These are phyloP conservation scores for Ceratocystiopsis sp. DNA, from an alignment of 2,329 filamentous ascomycete species.

Conservation along the genomic window DNA sequence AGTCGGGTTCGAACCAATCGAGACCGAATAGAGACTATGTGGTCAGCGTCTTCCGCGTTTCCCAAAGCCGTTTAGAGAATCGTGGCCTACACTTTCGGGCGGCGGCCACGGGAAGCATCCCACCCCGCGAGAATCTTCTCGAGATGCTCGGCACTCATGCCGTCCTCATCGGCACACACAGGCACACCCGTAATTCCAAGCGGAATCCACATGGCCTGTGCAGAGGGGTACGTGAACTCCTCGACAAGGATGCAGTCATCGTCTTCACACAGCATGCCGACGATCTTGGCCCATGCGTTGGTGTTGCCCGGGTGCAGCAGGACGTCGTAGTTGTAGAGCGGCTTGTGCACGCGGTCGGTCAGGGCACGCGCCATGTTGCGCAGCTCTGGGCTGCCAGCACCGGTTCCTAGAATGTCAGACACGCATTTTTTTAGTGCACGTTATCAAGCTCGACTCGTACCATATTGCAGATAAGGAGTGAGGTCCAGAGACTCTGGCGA, in stretches of 20 bases:
- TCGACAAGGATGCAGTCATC: constrained; percentile 15
- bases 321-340: constrained; percentile 9
- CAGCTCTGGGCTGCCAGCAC: constrained; percentile 2
- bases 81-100: constrained; percentile 2
- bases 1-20: constrained; percentile 53
- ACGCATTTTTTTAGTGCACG: not conserved
- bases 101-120: constrained; percentile 6
- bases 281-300: constrained; percentile 17
- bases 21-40: constrained; percentile 11
- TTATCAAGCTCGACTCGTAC: not conserved
- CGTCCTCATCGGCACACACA: constrained; percentile 13
- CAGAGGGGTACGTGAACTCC: constrained; percentile 16
- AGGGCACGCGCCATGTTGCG: not conserved
- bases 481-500: not conserved
- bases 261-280: constrained; percentile 14
- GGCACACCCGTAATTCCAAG: constrained; percentile 13
- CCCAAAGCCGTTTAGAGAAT: not conserved
- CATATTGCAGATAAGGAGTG: constrained; percentile 6
- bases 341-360: constrained; percentile 3
- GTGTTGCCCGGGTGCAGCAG: constrained; percentile 16
- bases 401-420: constrained; percentile 1
- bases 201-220: constrained; percentile 16
- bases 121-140: constrained; percentile 11
- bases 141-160: constrained; percentile 11
- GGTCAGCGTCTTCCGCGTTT: too few species aligned